Conservation (phyloP, 108 stramenopile genomes). For the Schizochytrium sp. region DNA sequence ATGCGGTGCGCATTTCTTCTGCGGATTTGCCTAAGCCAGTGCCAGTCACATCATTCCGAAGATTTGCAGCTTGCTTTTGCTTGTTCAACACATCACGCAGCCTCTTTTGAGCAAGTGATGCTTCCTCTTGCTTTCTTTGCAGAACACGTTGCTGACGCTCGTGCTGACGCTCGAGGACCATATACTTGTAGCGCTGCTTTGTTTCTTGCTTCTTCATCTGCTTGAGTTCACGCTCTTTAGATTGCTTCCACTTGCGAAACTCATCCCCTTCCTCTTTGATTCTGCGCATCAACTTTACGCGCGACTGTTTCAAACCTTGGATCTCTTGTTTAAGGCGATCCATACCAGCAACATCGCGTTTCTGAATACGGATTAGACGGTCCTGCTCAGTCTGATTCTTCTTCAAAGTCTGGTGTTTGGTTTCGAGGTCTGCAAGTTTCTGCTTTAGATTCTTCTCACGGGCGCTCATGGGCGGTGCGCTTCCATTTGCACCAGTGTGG, state of each 20-base stretch:
- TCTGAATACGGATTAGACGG: neutral
- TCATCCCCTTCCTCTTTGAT: conserved; percentile 54
- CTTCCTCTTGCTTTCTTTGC: conserved; percentile 46
- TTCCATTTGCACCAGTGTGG: neutral
- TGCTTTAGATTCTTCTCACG: conserved; percentile 12
- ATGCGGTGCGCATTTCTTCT: neutral
- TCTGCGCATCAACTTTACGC: conserved; percentile 27
- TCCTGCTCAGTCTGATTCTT: conserved; percentile 59
- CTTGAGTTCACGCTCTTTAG: conserved; percentile 46
- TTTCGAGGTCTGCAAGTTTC: conserved; percentile 28
- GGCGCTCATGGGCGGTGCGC: conserved; percentile 10
- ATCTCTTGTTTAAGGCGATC: conserved; percentile 42
- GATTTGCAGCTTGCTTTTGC: conserved; percentile 35
- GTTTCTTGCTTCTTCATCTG: conserved; percentile 52
- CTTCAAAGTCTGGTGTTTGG: neutral
- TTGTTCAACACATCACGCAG: conserved; percentile 36
- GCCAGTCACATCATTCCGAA: neutral
- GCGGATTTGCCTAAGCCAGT: neutral
- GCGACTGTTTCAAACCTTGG: conserved; percentile 41
- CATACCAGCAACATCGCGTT: conserved; percentile 20
- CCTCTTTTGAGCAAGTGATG: conserved; percentile 12
- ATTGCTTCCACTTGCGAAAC: conserved; percentile 43
- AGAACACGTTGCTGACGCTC: conserved; percentile 33
- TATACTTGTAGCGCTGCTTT: conserved; percentile 58
- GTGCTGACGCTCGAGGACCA: conserved; percentile 55